Base-by-base conservation (phyloP, 2,329 filamentous ascomycete genomes). In the Arthrocladium fulminans region DNA sequence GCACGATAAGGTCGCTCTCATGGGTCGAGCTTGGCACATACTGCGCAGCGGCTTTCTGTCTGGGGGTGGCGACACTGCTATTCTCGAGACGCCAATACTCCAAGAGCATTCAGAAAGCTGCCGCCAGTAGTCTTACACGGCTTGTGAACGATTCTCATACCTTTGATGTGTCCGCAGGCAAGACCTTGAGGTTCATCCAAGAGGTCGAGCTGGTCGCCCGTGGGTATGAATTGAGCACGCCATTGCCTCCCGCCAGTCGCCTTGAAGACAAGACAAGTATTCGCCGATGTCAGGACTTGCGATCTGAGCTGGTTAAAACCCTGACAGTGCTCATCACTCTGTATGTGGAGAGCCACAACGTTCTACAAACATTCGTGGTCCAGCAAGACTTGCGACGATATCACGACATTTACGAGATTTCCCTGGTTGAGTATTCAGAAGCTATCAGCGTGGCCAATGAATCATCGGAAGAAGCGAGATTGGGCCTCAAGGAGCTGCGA, bases 121-220 rank as follows among this genome's bases (percentile, higher is more conserved):
- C 85, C 0, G 73, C 94, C 30, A 73, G 79, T 27, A 80, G 83
- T 53, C 80, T 84, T 3, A 79, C 79, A 9, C 68, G 73, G 0
- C 80, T 94, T 55, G 81, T 92, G 39, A 73, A 78, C 40, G 82
- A 80, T 60, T 81, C 88, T 32, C 87, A 94, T 61, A 80, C 83
- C 43, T 88, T 94, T 58, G 88, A 96, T 65, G 79, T 82, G 34
- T 83, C 83, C 19, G 81, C 79, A 34, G 81, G 82, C 32, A 84
- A 86, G 25, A 84, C 86, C 2, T 73, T 95, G 48, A 81, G 84
- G 30, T 76, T 95, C 51, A 83, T 96, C 53, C 89, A 95, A 64
- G 89, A 96, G 67, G 88, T 96, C n/a, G 89, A 96, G 68, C 75
- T 96, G 25, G 88, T 96, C 22, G 94, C 89, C 24, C 80, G 89